These are phyloP conservation scores for Fusarium tuaranense DNA, from an alignment of 2,329 filamentous ascomycete genomes.

Conservation along the genomic window DNA sequence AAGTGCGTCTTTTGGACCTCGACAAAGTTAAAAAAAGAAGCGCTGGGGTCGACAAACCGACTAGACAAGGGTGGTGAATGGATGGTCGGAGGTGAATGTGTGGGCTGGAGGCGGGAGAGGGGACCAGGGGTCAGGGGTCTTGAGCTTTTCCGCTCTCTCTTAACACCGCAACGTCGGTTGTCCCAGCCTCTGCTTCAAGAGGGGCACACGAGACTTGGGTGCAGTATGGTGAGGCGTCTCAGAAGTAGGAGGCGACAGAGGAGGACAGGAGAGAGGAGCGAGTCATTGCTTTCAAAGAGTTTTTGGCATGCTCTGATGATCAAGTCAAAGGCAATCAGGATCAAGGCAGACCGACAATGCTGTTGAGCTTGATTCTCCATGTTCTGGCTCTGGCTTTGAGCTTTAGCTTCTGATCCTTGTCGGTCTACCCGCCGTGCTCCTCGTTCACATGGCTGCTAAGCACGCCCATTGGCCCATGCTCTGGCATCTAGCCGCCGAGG, in stretches of 20 bases:
- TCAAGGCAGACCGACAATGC: conserved; percentile 12
- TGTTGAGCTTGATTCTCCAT: conserved; percentile 17
- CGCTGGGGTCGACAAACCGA: not conserved
- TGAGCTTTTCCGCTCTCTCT: conserved; percentile 4
- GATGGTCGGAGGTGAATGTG: conserved; percentile 15
- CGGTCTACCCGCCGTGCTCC: conserved; percentile 26
- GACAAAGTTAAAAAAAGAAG: conserved; percentile 34
- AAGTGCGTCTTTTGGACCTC: not conserved
- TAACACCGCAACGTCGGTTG: conserved; percentile 33
- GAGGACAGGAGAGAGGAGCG: not conserved
- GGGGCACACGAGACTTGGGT: conserved; percentile 12
- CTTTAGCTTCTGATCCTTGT: conserved; percentile 13
- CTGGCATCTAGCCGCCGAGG: conserved; percentile 55
- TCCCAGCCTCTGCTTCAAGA: conserved; percentile 38
- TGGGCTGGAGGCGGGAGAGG: conserved; percentile 22
- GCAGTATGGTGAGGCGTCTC: conserved; percentile 20
- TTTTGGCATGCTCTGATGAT: not conserved
- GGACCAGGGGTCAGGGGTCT: conserved; percentile 29
- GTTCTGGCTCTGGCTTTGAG: conserved; percentile 11
- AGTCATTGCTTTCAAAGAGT: not conserved
- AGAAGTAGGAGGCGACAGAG: conserved; percentile 2
- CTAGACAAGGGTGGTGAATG: not conserved
- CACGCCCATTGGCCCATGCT: conserved; percentile 49
- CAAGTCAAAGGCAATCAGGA: not conserved
- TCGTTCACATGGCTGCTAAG: conserved; percentile 36